These are phyloP conservation scores for Dioscorea cayenensis DNA, from an alignment of 116 monocot genomes.

Conservation along the genomic window DNA sequence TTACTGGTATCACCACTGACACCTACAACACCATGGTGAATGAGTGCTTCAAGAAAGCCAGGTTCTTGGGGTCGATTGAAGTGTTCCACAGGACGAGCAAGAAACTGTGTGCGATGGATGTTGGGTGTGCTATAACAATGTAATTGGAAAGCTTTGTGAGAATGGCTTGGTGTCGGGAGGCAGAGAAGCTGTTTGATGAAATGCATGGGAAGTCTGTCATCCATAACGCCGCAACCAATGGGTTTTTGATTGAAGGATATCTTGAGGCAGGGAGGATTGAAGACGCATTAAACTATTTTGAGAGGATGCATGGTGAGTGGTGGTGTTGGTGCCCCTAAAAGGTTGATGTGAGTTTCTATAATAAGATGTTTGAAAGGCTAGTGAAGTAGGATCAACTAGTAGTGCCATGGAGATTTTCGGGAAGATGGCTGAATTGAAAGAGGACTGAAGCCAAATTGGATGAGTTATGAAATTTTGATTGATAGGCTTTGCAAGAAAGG, in stretches of 20 bases:
- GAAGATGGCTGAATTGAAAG: conserved; percentile 74
- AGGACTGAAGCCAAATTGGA: conserved; percentile 40
- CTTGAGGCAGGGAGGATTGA: conserved; percentile 45
- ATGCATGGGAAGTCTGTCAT: conserved; percentile 64
- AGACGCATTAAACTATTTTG: conserved; percentile 59
- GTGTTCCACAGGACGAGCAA: conserved; percentile 59
- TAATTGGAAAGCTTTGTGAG: conserved; percentile 64
- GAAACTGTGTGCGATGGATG: conserved; percentile 76
- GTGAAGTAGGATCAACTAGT: conserved; percentile 30
- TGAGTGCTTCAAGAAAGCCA: conserved; percentile 59
- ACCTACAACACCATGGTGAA: conserved; percentile 93
- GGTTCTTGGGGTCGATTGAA: conserved; percentile 59
- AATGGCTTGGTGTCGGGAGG: conserved; percentile 42
- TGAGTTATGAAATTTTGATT: conserved; percentile 57
- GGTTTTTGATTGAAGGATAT: conserved; percentile 53
- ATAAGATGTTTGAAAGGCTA: conserved; percentile 63
- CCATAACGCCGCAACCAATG: conserved; percentile 55
- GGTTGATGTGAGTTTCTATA: conserved; percentile 49
- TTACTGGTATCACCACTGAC: conserved; percentile 56
- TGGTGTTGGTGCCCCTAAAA: conserved; percentile 41
- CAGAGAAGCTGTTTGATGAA: conserved; percentile 65
- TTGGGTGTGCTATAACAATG: conserved; percentile 80
- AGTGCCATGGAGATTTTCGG: conserved; percentile 53
- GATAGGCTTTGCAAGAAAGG: conserved; percentile 55
- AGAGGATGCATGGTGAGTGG: conserved; percentile 33